phyloP scores from a whole-genome alignment of 352 stramenopile genomes.

The Aphanomyces invadans region DNA sequence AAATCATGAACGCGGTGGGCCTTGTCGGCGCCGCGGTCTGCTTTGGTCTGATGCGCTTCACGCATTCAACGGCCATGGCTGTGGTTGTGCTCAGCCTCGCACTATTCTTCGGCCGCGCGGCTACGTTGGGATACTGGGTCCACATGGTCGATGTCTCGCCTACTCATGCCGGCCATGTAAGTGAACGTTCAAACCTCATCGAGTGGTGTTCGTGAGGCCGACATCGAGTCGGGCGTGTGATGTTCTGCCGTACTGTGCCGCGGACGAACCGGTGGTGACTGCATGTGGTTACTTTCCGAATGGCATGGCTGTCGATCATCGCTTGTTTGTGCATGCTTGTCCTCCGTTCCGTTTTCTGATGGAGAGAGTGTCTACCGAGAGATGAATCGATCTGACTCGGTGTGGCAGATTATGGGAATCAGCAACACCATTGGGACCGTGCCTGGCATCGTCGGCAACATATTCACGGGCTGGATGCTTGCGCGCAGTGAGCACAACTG shows the following conservation, averaged over 20 bases:
- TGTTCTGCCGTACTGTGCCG: no score
- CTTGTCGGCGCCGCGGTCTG: slow-evolving; percentile 67
- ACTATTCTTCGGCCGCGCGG: slow-evolving; percentile 65
- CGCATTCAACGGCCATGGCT: slow-evolving; percentile 40
- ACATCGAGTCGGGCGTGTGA: no score
- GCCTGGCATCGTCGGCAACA: slow-evolving; percentile 75
- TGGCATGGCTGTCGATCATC: no score
- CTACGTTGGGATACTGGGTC: slow-evolving; percentile 80
- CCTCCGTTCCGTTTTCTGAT: no score
- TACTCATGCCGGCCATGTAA: slow-evolving; percentile 57
- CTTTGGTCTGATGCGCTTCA: slow-evolving; percentile 58
- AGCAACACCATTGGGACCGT: slow-evolving; percentile 83
- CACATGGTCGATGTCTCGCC: slow-evolving; percentile 86
- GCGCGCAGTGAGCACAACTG: slow-evolving; percentile 47
- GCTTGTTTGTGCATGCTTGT: no score
- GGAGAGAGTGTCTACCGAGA: no score
- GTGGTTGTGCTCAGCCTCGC: slow-evolving; percentile 63
- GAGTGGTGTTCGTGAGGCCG: no score
- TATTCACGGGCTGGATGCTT: slow-evolving; percentile 77
- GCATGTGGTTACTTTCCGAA: no score
- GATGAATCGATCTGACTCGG: no score
- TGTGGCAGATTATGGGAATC: slow-evolving; percentile 74
- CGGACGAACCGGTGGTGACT: no score
- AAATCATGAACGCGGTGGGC: slow-evolving; percentile 66
- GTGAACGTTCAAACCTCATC: no score